Base-by-base conservation (phyloP, 257 asterid genomes). In the Parsonsia alboflavescens region DNA sequence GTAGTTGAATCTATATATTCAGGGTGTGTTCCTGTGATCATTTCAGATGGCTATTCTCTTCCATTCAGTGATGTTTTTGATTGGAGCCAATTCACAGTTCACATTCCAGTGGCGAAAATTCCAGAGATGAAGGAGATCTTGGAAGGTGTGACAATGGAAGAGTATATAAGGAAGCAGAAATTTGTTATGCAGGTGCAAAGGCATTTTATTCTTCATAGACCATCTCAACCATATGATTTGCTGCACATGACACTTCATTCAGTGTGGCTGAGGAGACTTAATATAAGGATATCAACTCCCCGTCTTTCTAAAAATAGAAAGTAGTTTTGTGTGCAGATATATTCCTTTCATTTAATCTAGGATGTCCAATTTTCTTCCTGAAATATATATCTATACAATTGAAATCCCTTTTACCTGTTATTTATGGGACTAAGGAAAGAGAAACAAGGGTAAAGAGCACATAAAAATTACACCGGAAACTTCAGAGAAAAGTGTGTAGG, bases 11-110 rank as follows among this genome's bases (percentile, higher is more conserved):
- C 96, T 7, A 80, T 89, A 56, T 83, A 79, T 12, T 80, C 85
- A 6, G 90, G 87, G 10, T 84, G 89, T 33, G 83, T 89, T 24
- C 92, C 92, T 0, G 92, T 89, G 57, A 64, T 88, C 36, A 73
- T 76, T 66, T 80, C 83, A 10, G 80, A 80, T 49, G 75, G 80
- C 0, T 90, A 84, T 49, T 83, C 76, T 4, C 76, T 84, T 36
- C 96, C 96, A 0, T 84, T 85, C n/a, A 71, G 88, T 13, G 94
- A 90, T 6, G 94, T 90, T 42, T 86, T 90, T 4, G 90, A 84
- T 19, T 88, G 92, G 96, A 81, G 61, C 41, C 57, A 22, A 5
- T 88, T 90, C 15, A 86, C 92, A 0, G 71, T 90, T 0, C 39
- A 75, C 7, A 59, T 87, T 10, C 83, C 87, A 28, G 79, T 79